Conservation (phyloP, 106 monocot species). For the Dendrobium nobile region DNA sequence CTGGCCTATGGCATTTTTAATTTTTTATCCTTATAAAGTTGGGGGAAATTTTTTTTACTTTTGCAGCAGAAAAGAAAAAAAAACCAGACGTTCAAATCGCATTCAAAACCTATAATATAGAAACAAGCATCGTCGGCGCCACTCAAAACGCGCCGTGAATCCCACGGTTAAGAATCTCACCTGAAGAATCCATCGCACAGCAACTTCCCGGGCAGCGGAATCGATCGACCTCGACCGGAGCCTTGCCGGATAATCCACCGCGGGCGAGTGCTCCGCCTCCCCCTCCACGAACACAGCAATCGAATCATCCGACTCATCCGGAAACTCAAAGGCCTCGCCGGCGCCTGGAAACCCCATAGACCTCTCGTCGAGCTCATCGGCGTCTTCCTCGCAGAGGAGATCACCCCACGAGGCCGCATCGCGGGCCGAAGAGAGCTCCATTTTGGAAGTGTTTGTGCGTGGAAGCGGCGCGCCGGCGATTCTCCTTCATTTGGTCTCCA, state of each 20-base stretch:
- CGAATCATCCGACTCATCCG: conserved; percentile 22
- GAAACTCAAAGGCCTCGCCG: background rate
- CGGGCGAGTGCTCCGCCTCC: conserved; percentile 18
- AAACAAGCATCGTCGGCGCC: background rate
- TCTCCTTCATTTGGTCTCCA: conserved; percentile 20
- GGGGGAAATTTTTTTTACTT: background rate
- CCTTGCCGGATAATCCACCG: conserved; percentile 19
- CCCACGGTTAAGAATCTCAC: background rate
- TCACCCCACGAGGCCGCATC: conserved; percentile 17
- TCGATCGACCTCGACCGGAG: conserved; percentile 28
- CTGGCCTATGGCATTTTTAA: no score
- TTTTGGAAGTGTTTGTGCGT: background rate
- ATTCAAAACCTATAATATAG: background rate
- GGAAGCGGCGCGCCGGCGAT: background rate
- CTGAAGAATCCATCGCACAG: conserved; percentile 42
- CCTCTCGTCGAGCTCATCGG: conserved; percentile 6
- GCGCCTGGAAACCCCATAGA: background rate
- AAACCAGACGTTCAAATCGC: background rate
- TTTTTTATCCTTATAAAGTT: no score
- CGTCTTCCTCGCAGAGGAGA: conserved; percentile 50
- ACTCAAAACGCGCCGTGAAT: background rate
- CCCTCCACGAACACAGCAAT: conserved; percentile 21
- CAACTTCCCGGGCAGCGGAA: conserved; percentile 13
- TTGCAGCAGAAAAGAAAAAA: background rate
- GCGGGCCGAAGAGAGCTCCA: conserved; percentile 11